phyloP scores from a whole-genome alignment of 2,329 filamentous ascomycete genomes.

The Ophiostoma sp. region DNA sequence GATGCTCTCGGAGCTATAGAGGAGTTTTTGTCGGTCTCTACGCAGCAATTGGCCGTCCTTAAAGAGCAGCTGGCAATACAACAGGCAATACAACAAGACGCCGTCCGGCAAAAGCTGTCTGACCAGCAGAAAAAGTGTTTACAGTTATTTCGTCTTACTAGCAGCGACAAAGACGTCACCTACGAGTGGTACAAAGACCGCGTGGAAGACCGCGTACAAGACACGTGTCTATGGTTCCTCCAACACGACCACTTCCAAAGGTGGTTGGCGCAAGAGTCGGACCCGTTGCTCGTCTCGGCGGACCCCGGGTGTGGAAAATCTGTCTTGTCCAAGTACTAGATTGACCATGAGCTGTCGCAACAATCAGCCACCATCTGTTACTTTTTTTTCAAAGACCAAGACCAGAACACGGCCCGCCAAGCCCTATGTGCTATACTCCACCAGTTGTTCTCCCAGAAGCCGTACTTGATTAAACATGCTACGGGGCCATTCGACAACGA shows the following conservation, averaged over 20 bases:
- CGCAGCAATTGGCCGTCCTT: background rate
- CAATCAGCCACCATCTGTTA: constrained; percentile 39
- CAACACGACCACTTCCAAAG: constrained; percentile 5
- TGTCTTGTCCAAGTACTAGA: constrained; percentile 13
- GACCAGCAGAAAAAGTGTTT: background rate
- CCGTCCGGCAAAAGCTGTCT: background rate
- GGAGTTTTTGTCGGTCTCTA: background rate
- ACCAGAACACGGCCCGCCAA: constrained; percentile 39
- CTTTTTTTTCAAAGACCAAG: constrained; percentile 47
- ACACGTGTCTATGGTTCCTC: constrained; percentile 23
- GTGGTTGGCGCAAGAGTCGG: constrained; percentile 6
- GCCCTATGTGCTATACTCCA: constrained; percentile 45
- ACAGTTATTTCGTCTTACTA: background rate
- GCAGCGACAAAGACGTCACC: background rate
- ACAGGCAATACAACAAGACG: background rate
- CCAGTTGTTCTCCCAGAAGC: constrained; percentile 40
- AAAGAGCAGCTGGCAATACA: too few species aligned
- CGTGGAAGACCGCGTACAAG: background rate
- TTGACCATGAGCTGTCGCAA: background rate
- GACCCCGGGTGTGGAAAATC: constrained; percentile 25
- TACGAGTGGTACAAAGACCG: too few species aligned
- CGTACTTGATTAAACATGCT: constrained; percentile 38
- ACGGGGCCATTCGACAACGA: constrained; percentile 33
- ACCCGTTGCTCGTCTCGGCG: too few species aligned
- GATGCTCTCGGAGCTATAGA: background rate